phyloP scores from a whole-genome alignment of 2,329 filamentous ascomycete species.

The Penicillium sp. region DNA sequence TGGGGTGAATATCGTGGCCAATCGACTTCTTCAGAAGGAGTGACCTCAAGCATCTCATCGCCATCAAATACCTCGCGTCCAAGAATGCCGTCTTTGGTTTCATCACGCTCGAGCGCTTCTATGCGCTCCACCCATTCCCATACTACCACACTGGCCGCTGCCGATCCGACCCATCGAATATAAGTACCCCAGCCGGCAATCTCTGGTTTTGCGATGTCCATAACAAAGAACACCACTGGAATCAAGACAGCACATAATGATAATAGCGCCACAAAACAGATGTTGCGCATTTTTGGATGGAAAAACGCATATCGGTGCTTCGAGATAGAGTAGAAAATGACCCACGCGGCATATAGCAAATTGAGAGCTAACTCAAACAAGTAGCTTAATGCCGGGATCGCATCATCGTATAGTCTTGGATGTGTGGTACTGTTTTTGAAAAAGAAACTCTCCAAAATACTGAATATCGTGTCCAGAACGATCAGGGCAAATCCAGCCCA shows the following conservation, averaged over 20 bases:
- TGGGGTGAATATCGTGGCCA: conserved; percentile 41
- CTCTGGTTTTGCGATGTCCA: conserved; percentile 82
- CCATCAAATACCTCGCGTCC: conserved; percentile 91
- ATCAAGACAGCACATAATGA: conserved; percentile 81
- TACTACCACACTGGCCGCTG: conserved; percentile 91
- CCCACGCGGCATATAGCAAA: conserved; percentile 87
- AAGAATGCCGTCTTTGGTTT: conserved; percentile 89
- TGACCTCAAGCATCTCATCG: conserved; percentile 82
- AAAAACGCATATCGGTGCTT: conserved; percentile 91
- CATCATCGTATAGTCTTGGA: conserved; percentile 78
- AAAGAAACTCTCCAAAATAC: conserved; percentile 83
- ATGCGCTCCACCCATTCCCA: conserved; percentile 99
- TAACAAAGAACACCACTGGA: conserved; percentile 87
- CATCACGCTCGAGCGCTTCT: conserved; percentile 85
- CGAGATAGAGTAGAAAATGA: conserved; percentile 88
- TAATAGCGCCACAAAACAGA: conserved; percentile 74
- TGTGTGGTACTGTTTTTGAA: conserved; percentile 50
- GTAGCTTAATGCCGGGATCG: conserved; percentile 87
- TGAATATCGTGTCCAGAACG: conserved; percentile 85
- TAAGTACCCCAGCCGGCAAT: conserved; percentile 94
- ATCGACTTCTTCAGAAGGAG: conserved; percentile 57
- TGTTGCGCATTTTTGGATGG: conserved; percentile 86
- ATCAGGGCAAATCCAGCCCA: conserved; percentile 97
- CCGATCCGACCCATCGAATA: conserved; percentile 92
- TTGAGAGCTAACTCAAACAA: conserved; percentile 86